Base-by-base conservation (phyloP, 2,329 filamentous ascomycete genomes). In the Apiospora aurea region DNA sequence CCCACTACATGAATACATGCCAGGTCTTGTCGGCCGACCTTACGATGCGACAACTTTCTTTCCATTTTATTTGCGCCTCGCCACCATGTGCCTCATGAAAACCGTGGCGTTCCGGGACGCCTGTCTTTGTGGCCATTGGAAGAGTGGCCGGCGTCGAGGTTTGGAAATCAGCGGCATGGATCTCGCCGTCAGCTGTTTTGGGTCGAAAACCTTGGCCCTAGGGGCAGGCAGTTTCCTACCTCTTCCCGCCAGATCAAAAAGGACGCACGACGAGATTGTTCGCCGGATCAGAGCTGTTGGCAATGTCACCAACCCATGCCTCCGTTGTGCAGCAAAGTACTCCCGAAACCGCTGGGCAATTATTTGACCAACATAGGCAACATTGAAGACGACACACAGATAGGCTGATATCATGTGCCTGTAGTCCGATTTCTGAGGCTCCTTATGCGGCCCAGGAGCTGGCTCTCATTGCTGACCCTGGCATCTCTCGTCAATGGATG, bases 1-100 rank as follows among this genome's bases (percentile, higher is more conserved):
- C 69, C 46, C 34, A 29, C 24, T 47, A 69, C 16, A 11, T n/a
- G 6, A n/a, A 11, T 14, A 6, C 41, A 18, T 13, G 29, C 41
- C 21, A 72, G 71, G 47, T 14, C 61, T 57, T 41, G 26, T 71
- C 44, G 34, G 64, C 10, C 49, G 44, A 26, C 34, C 29, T 34
- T 73, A 72, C 69, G 46, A 72, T 21, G 69, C 73, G 16, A 44
- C 61, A 2, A 67, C 67, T 67, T 75, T 75, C 71, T 77, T 78
- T 47, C 72, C 76, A 44, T 77, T 70, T 69, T 49, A 72, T 67
- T 44, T 79, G 18, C 74, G 77, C 16, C 69, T 69, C 49, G 75
- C 76, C 13, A 78, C 75, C 7, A 69, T 78, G 14, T 67, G 69
- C 0, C 71, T 70, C 18, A 70, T 78, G 11, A 34, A 46, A 24